These are phyloP conservation scores for Apiospora saccharicola DNA, from an alignment of 2,329 filamentous ascomycete genomes.

Conservation along the genomic window DNA sequence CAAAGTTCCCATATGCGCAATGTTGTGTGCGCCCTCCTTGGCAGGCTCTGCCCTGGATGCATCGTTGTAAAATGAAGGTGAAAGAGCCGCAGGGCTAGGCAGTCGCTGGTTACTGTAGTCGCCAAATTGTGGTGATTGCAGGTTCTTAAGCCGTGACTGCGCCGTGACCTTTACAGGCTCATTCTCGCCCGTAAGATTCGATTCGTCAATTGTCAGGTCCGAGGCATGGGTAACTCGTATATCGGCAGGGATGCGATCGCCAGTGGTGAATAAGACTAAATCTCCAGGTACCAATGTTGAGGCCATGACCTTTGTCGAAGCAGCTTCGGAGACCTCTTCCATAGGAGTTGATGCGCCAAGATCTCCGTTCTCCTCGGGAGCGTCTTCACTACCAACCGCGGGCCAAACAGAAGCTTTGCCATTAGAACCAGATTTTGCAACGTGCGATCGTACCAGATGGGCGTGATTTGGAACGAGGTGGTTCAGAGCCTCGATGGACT, in stretches of 20 bases:
- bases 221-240: conserved; percentile 90
- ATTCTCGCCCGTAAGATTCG: conserved; percentile 95
- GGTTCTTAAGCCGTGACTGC: conserved; percentile 57
- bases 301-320: conserved; percentile 86
- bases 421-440: conserved; percentile 44
- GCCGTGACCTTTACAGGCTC: conserved; percentile 85
- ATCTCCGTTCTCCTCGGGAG: conserved; percentile 47
- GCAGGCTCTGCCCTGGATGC: conserved; percentile 70
- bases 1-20: conserved; percentile 97
- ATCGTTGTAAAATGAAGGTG: conserved; percentile 62
- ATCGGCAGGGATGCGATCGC: conserved; percentile 95
- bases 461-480: conserved; percentile 95
- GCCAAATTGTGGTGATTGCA: conserved; percentile 36
- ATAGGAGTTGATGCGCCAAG: conserved; percentile 64
- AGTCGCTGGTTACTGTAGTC: conserved; percentile 45
- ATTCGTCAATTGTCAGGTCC: conserved; percentile 93
- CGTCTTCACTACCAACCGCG: conserved; percentile 37
- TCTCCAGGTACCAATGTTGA: conserved; percentile 90
- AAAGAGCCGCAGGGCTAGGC: conserved; percentile 51
- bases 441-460: conserved; percentile 79
- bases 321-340: conserved; percentile 71
- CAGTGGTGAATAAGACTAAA: conserved; percentile 91
- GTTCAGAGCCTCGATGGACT: conserved; percentile 93
- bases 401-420: conserved; percentile 57
- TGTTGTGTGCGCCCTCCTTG: conserved; percentile 81